Evolutionary conservation across 164 flowering plant species (phyloP), one percentile per base, ranked within the genome.

Genomic region (Stephania cephalantha): DNA sequence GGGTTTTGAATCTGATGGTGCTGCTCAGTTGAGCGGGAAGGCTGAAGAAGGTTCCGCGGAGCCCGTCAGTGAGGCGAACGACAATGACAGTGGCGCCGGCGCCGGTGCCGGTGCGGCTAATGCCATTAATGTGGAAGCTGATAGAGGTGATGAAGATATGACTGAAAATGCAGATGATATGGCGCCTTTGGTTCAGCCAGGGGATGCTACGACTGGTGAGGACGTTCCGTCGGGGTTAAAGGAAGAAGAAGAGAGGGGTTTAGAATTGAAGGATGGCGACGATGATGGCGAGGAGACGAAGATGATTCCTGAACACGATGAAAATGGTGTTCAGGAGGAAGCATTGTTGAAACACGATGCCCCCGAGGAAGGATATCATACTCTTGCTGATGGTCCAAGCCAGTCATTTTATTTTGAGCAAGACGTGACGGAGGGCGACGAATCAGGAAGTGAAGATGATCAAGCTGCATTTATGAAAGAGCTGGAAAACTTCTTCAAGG

Each of bases 401-500:
- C 77, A 70, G 72, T 73, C 75, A 20, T 73, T 75, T 71, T 78
- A n/a, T n/a, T 20, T 50, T 63, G 81, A 71, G 31, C 76, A 44
- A 45, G 77, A 86, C 82, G 74, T 82, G 81, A 80, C 13, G 45
- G 93, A 82, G 20, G 93, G 88, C 18, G 83, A 80, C 71, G 97
- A 91, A 30, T 83, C 92, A 0, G 98, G 97, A 55, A 84, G 94
- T 12, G 97, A 87, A 78, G 95, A 92, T 65, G 95, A 92, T 70
- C 95, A 88, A 82, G 80, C 84, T 31, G 85, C 85, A 5, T 92
- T 94, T 81, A 86, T 91, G 91, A 81, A 79, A 73, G 97, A 90
- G 80, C 85, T 95, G 46, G 94, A 89, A 64, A 84, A 68, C 71
- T 93, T 95, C 84, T 88, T 85, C 74, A 87, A 74, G 79, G 93